Base-by-base conservation (phyloP, 371 early-diverging fungal species). In the Mucor lusitanicus region DNA sequence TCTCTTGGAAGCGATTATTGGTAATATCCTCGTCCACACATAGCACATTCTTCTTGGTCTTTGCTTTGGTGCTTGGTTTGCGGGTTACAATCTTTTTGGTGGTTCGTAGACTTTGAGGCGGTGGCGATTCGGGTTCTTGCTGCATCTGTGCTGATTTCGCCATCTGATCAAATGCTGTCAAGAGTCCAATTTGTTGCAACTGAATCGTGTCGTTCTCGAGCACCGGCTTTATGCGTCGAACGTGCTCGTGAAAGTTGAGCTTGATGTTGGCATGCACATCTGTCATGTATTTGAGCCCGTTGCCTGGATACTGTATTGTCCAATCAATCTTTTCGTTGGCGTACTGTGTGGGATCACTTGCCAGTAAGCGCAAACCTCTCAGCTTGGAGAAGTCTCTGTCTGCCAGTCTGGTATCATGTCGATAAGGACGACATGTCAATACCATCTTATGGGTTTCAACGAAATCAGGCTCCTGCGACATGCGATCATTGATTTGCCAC, bases 251-350 rank as follows among this genome's bases (percentile, higher is more conserved):
- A 6, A 77, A 70, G 30, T 82, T 80, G 3, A 75, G 64, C 9
- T 68, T 72, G 3, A 65, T 50, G 17, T 72, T 57, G 3, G 44
- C 33, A 12, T 65, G 65, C 6, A 53, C 40, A 35, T 74, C 65
- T 3, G 68, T 70, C 23, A 64, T 64, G 15, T 70, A 70, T 61
- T 78, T 73, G 7, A 91, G 80, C n/a, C 77, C 71, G 28, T 84
- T 74, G 62, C 92, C 89, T 68, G 94, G 80, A 72, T 82, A 81
- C 37, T 82, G 80, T 48, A 94, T 76, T 61, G 88, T 86, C 70
- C 70, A 70, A 9, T 50, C 53, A 19, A 64, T 37, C 12, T 58
- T 46, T 54, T 65, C 61, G n/a, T 48, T 35, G 15, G 2, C 6
- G 9, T 35, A 53, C 7, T 59, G 48, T 4, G 13, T 3, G 3